Conservation (phyloP, 2,329 filamentous ascomycete genomes). For the Colletotrichum chlorophyti region DNA sequence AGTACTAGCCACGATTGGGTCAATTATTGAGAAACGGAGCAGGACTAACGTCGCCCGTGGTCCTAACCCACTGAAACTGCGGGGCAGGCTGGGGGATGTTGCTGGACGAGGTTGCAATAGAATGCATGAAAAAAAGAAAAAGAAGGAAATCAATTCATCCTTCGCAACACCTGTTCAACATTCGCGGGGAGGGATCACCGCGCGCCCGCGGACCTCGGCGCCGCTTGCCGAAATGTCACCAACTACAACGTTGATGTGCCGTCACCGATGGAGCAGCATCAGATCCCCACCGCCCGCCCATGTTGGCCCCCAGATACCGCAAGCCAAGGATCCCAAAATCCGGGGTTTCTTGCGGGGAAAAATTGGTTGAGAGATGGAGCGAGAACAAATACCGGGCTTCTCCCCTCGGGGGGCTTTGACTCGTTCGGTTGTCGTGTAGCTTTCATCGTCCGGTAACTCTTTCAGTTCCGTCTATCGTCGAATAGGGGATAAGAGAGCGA, state of each 20-base stretch:
- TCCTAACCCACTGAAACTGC: slow-evolving; percentile 1
- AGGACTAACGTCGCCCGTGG: background rate
- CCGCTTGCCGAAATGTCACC: background rate
- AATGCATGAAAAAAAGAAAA: no score
- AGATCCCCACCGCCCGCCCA: background rate
- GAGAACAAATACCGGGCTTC: slow-evolving; percentile 5
- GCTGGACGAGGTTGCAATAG: no score
- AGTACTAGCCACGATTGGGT: background rate
- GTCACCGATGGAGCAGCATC: background rate
- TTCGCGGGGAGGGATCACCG: background rate
- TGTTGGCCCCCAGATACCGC: background rate
- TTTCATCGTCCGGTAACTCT: no score
- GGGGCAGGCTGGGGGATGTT: background rate
- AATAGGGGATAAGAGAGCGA: no score
- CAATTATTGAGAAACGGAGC: background rate
- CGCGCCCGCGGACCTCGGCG: slow-evolving; percentile 10
- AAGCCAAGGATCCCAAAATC: slow-evolving; percentile 21
- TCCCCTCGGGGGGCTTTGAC: no score
- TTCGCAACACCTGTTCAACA: background rate
- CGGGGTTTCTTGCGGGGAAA: slow-evolving; percentile 21
- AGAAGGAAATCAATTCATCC: no score
- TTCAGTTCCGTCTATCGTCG: no score
- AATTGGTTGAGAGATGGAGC: background rate
- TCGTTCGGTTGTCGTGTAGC: no score
- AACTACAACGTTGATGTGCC: background rate